Conservation (phyloP, 768 basidiomycete species). For the Termitomyces sp. region DNA sequence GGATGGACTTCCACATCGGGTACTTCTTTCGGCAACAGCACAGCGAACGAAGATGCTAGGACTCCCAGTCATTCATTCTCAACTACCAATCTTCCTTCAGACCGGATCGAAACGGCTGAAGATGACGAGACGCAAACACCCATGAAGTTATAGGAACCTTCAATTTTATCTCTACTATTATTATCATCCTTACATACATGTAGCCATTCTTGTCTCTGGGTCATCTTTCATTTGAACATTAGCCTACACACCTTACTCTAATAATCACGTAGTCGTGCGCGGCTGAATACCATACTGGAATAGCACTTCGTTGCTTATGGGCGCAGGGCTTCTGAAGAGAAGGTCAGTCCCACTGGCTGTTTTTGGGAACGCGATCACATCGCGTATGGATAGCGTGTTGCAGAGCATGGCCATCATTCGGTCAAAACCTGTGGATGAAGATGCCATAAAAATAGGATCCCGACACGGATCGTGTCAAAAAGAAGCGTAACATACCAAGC, state of each 20-base stretch:
- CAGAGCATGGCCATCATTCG: conserved; percentile 89
- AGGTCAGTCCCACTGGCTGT: conserved; percentile 78
- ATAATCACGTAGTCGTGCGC: conserved; percentile 13
- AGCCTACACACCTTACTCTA: conserved; percentile 10
- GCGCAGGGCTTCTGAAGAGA: conserved; percentile 84
- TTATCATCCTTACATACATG: conserved; percentile 14
- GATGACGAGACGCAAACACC: conserved; percentile 21
- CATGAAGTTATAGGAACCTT: conserved; percentile 6
- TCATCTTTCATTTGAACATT: conserved; percentile 17
- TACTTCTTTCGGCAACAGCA: conserved; percentile 27
- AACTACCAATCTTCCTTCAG: conserved; percentile 17
- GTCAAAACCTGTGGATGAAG: conserved; percentile 67
- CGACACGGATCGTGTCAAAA: conserved; percentile 11
- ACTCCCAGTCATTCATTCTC: conserved; percentile 42
- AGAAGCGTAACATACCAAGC: conserved; percentile 52
- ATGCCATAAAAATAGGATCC: not conserved
- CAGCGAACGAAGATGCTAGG: conserved; percentile 28
- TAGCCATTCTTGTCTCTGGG: conserved; percentile 15
- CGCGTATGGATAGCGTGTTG: conserved; percentile 81
- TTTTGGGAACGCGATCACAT: conserved; percentile 97
- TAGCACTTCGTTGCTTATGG: conserved; percentile 45
- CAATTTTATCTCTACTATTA: conserved; percentile 12
- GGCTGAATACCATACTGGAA: conserved; percentile 60
- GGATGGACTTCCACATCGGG: conserved; percentile 40
- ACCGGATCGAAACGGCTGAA: conserved; percentile 11